Percentiles rank a stretch among this genome's conserved stretches.
Evolutionary conservation across 2,329 filamentous ascomycete genomes (phyloP).

Genomic region (Microdochium paspali): DNA sequence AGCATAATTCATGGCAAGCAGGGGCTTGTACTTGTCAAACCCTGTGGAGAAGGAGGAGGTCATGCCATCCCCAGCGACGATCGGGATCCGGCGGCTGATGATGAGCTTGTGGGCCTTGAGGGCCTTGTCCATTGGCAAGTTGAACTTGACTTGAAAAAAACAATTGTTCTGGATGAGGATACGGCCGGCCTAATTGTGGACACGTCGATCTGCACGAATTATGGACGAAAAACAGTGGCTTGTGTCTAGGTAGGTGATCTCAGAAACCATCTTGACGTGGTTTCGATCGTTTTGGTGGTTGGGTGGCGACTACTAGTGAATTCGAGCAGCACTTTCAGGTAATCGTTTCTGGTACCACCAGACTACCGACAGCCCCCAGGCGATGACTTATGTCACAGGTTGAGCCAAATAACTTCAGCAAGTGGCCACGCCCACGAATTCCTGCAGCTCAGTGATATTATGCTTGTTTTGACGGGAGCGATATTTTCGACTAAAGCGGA

Average conservation of each 20-base stretch:
- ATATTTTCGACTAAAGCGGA: too few relatives aligned
- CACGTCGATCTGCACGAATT: background rate
- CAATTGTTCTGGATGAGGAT: background rate
- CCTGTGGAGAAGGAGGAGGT: background rate
- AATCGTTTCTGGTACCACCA: too few relatives aligned
- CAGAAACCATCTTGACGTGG: too few relatives aligned
- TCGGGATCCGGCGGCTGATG: background rate
- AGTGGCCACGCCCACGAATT: too few relatives aligned
- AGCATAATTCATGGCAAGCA: background rate
- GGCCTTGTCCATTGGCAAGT: background rate
- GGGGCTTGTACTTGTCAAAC: background rate
- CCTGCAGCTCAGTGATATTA: too few relatives aligned
- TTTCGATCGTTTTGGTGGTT: too few relatives aligned
- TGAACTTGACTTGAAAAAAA: background rate
- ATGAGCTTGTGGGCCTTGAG: background rate
- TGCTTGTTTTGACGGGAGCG: too few relatives aligned
- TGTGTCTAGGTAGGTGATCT: background rate
- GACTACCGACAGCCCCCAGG: too few relatives aligned
- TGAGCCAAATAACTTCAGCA: too few relatives aligned
- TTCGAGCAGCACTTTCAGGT: too few relatives aligned
- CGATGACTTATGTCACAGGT: too few relatives aligned
- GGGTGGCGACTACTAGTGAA: too few relatives aligned
- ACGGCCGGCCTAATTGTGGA: background rate
- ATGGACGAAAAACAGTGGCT: background rate
- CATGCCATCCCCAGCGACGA: background rate